Evolutionary conservation across 495 filamentous ascomycete genomes (phyloP), one percentile per base, ranked within the genome.

Genomic region (Aspergillus sclerotioniger): DNA sequence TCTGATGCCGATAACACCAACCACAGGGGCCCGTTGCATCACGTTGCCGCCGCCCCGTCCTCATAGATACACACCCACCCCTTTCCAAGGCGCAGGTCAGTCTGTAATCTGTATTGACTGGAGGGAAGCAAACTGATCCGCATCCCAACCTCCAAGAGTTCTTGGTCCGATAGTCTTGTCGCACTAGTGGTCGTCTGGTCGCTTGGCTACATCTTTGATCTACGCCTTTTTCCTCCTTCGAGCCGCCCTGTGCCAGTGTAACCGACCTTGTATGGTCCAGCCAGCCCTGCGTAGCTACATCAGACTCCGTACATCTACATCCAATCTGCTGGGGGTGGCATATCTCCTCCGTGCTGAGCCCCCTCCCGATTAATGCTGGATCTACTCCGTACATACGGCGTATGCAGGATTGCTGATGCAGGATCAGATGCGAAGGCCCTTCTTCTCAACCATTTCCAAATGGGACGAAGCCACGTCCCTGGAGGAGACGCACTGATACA

Each of bases 1-100:
- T n/a, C 37, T 41, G 37, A n/a, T 9, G 37, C 59, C 58, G 68
- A 71, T 71, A 71, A 70, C 67, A 63, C 71, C 71, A 73, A 73
- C 71, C 71, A 73, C 69, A 69, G 25, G 61, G 39, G 43, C 37
- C 46, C 43, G 16, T 62, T 25, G 53, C 60, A 46, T 60, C 71
- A 71, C 71, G 67, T 71, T 73, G 62, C 55, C 56, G 25, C 37
- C 8, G 5, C n/a, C 37, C 37, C 37, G n/a, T 41, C 37, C 37
- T 12, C n/a, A 12, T n/a, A 13, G 2, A 41, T n/a, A n/a, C n/a
- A n/a, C n/a, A n/a, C n/a, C n/a, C 10, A 41, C 13, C 33, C 37
- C 37, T 15, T 41, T 6, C 37, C 37, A n/a, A 41, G 25, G 5
- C 2, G 25, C 25, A 25, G 25, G 25, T 25, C 25, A 25, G 25